phyloP scores from a whole-genome alignment of 305 asterid genomes.

The Fraxinus xanthoxyloides region DNA sequence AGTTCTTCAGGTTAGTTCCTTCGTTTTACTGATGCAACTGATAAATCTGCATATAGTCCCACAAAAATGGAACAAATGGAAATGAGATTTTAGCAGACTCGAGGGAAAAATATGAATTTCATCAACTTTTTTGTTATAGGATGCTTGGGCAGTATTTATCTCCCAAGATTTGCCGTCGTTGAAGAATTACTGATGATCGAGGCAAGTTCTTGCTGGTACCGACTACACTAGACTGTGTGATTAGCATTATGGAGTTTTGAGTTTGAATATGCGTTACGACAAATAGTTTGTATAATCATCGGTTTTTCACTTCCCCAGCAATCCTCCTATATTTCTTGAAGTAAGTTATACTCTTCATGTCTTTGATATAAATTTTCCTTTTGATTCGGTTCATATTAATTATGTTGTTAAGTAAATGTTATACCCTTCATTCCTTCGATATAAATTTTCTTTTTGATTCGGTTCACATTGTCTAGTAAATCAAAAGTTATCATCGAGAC shows the following conservation, averaged over 20 bases:
- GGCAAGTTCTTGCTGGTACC: neutral
- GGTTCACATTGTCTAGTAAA: neutral
- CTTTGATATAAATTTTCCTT: neutral
- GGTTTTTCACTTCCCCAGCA: neutral
- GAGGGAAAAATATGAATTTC: neutral
- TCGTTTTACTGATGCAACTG: neutral
- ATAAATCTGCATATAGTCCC: neutral
- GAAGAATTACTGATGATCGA: constrained; percentile 15
- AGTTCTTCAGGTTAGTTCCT: constrained; percentile 56
- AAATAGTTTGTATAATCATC: neutral
- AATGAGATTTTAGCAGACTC: neutral
- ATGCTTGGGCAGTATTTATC: constrained; percentile 62
- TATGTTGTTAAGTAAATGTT: neutral
- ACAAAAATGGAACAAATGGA: neutral
- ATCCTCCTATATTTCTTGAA: neutral
- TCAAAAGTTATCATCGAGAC: neutral
- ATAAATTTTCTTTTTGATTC: neutral
- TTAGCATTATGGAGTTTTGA: neutral
- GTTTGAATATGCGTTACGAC: neutral
- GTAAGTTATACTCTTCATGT: neutral
- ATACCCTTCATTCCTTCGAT: too few relatives aligned
- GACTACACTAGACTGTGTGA: neutral
- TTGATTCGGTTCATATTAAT: neutral
- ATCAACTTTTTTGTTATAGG: constrained; percentile 34
- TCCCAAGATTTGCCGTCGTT: constrained; percentile 37